Percentiles rank a stretch among this genome's conserved stretches.
These are phyloP conservation scores for Tulasnella sp. DNA, from an alignment of 768 basidiomycete genomes.

Conservation along the genomic window DNA sequence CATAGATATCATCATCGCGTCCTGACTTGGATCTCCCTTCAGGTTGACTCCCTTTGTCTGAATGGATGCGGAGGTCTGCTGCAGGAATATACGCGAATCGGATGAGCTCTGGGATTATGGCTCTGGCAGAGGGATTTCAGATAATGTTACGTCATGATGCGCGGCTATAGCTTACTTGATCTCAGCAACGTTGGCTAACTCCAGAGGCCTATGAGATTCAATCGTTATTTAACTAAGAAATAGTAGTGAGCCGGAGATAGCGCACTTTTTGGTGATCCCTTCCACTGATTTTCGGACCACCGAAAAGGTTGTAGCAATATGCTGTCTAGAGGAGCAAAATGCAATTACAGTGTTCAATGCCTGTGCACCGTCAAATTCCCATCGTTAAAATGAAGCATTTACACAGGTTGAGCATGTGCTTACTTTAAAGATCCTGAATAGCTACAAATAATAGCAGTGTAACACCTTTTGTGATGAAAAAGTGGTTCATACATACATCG, in stretches of 20 bases:
- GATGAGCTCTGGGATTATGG: conserved; percentile 68
- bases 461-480: not conserved
- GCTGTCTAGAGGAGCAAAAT: conserved; percentile 69
- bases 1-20: conserved; percentile 30
- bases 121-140: conserved; percentile 31
- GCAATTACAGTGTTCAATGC: conserved; percentile 82
- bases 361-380: conserved; percentile 28
- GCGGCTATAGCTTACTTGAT: conserved; percentile 45
- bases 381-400: not conserved
- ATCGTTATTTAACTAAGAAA: conserved; percentile 3
- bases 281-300: conserved; percentile 70
- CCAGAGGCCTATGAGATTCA: conserved; percentile 51
- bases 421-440: conserved; percentile 47
- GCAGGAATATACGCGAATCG: conserved; percentile 69
- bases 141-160: not conserved
- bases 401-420: not conserved
- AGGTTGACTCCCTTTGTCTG: conserved; percentile 24
- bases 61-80: conserved; percentile 45
- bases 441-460: conserved; percentile 25
- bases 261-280: conserved; percentile 57
- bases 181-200: conserved; percentile 65
- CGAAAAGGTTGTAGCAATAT: conserved; percentile 67
- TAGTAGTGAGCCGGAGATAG: conserved; percentile 4
- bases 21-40: conserved; percentile 15
- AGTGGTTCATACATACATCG: conserved; percentile 25